Evolutionary conservation across 345 rosid species (phyloP), one percentile per base, ranked within the genome.

Genomic region (Sisymbrium altissimum): DNA sequence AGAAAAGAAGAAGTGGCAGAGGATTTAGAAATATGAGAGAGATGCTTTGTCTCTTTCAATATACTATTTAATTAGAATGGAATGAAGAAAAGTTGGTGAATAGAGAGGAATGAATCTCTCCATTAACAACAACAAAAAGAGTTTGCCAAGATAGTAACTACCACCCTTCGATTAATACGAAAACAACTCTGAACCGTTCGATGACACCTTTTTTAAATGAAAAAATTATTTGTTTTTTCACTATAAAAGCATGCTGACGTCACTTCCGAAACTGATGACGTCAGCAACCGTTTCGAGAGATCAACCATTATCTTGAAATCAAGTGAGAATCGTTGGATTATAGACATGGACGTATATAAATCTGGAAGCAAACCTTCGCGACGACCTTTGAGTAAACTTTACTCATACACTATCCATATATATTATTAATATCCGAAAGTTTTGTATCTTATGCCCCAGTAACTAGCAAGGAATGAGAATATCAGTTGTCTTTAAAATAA

Each of bases 361-460:
- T 29, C 41, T 64, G 38, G 44, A 65, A 65, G 57, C 57, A 65
- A 65, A 6, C 41, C 40, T 32, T 56, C 4, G 25, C 40, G 49
- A 61, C 19, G 48, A n/a, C 54, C 70, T 65, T 65, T 18, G 70
- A 64, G 69, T 65, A 65, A 32, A 46, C 70, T 65, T 65, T 65
- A 62, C 67, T 38, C 64, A 19, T 59, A 59, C 64, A 11, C 64
- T 59, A 59, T 21, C 45, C 45, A 58, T 58, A 2, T 17, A 58
- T 36, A 18, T n/a, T 36, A 10, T 19, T 32, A 32, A 32, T 32
- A 7, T 32, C 35, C 35, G 7, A 32, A 32, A 6, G 7, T 32
- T 32, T 32, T 32, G 7, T 32, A 32, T 6, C 7, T 32, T 18
- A 58, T 58, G 29, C 15, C 27, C 9, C 57, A 25, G 57, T 52